Percentiles rank a stretch among this genome's conserved stretches.
Conservation (phyloP, 208 protist genomes). For the Balamuthia mandrillaris region DNA sequence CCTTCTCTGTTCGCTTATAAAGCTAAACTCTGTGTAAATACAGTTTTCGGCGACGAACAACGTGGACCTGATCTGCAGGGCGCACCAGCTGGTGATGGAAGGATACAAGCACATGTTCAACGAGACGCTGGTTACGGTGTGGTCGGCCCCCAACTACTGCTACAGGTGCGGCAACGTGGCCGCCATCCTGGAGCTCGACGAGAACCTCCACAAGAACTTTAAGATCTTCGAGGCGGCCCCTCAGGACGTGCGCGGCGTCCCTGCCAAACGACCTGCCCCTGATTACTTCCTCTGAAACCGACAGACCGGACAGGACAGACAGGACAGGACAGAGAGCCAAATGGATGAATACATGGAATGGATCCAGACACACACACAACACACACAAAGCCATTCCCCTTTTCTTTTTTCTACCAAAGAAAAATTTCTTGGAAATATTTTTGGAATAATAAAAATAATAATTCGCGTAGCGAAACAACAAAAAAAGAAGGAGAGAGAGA, state of each 20-base stretch:
- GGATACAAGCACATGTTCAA: constrained; percentile 97
- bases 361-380: too few relatives aligned
- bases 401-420: too few relatives aligned
- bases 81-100: constrained; percentile 96
- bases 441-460: too few relatives aligned
- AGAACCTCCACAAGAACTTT: constrained; percentile 96
- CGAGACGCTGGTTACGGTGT: constrained; percentile 97
- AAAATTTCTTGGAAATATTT: too few relatives aligned
- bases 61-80: constrained; percentile 90
- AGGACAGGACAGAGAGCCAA: too few relatives aligned
- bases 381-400: too few relatives aligned
- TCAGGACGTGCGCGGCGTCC: constrained; percentile 76
- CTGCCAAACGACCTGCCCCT: constrained; percentile 64
- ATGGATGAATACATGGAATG: too few relatives aligned
- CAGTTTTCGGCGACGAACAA: constrained; percentile 96
- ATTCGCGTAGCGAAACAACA: too few relatives aligned
- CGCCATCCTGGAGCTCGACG: constrained; percentile 95
- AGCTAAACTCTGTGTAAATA: not conserved
- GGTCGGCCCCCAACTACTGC: constrained; percentile 98
- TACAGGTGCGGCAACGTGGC: constrained; percentile 95
- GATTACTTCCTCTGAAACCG: constrained; percentile 76
- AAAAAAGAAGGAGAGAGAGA: too few relatives aligned
- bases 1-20: not conserved
- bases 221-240: constrained; percentile 97
- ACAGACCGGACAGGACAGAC: too few relatives aligned